Base-by-base conservation (phyloP, 495 filamentous ascomycete genomes). In the Niebla homalea region DNA sequence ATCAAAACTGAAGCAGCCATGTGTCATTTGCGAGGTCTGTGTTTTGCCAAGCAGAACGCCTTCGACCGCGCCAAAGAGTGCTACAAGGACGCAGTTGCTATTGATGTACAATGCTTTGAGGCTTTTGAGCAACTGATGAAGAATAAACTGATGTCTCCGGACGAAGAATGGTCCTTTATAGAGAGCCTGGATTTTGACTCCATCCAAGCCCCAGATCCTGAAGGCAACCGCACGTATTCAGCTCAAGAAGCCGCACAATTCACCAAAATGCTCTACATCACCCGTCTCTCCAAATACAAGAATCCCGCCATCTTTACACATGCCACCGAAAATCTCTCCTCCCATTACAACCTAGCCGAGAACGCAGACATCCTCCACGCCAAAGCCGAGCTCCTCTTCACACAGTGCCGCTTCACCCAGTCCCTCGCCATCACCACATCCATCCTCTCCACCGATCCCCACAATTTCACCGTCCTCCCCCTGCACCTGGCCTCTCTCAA, bases 51-150 rank as follows among this genome's bases (percentile, higher is more conserved):
- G 65, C 87, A 94, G 67, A 99, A 97, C 65, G 85, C 89, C 14
- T 97, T 96, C 56, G 93, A 99, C 60, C 81, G 89, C 22, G 92
- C 92, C 35, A 94, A 94, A 59, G 89, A 96, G 59, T 96, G 93
- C 67, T 99, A 96, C 72, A 96, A 94, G 68, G 86, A 93, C 57
- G 92, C 92, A 6, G 86, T 97, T 38, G 75, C 85, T 43, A 96
- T 99, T 60, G 93, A 99, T 62, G 89, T 97, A 5, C 89, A 96
- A 62, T 99, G 92, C 64, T 97, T 93, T 60, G 92, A 99, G 62
- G 92, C 92, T 3, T 97, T 97, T 60, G 89, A 94, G 51, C 88
- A 95, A 64, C 75, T 99, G 44, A 95, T 96, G 84, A 89, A 89
- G 70, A 97, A 97, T 65, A 84, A 83, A 18, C 77, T 97, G 22